Percentiles rank a stretch among this genome's conserved stretches.
Conservation (phyloP, 2,329 filamentous ascomycete genomes). For the Ambrosiella cleistominuta region DNA sequence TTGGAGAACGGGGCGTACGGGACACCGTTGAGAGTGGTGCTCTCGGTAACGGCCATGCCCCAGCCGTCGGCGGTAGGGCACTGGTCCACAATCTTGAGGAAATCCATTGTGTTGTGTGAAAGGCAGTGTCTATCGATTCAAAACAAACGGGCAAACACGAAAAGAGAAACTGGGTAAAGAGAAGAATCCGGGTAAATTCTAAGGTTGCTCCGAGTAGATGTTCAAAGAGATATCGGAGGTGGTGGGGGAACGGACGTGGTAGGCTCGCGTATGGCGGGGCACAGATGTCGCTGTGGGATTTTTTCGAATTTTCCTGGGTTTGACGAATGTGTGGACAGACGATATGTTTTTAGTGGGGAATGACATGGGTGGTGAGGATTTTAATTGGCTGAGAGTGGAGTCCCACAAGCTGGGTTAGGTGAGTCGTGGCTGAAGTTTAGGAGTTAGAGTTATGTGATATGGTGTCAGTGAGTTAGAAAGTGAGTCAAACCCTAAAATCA, state of each 20-base stretch:
- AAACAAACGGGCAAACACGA: background rate
- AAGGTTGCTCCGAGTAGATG: background rate
- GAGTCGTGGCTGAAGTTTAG: background rate
- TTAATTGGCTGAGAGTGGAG: background rate
- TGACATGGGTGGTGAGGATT: background rate
- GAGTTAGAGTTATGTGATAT: background rate
- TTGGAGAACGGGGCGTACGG: conserved; percentile 98
- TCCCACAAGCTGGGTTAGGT: background rate
- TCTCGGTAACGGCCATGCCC: conserved; percentile 67
- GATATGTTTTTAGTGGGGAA: conserved; percentile 4
- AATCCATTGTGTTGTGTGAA: conserved; percentile 18
- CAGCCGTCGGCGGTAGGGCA: conserved; percentile 65
- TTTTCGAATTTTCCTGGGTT: conserved; percentile 11
- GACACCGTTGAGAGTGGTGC: conserved; percentile 84
- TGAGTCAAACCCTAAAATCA: background rate
- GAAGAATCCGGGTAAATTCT: background rate
- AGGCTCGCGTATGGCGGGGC: background rate
- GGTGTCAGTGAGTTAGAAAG: background rate
- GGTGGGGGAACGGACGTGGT: background rate
- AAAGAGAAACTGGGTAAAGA: background rate
- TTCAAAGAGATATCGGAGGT: background rate
- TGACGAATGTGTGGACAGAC: conserved; percentile 12
- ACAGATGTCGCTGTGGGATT: conserved; percentile 1
- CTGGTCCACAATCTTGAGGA: conserved; percentile 48
- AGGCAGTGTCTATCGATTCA: background rate